Evolutionary conservation across 805 yeast genomes (phyloP), one percentile per base, ranked within the genome.

Genomic region (Candida oleophila): DNA sequence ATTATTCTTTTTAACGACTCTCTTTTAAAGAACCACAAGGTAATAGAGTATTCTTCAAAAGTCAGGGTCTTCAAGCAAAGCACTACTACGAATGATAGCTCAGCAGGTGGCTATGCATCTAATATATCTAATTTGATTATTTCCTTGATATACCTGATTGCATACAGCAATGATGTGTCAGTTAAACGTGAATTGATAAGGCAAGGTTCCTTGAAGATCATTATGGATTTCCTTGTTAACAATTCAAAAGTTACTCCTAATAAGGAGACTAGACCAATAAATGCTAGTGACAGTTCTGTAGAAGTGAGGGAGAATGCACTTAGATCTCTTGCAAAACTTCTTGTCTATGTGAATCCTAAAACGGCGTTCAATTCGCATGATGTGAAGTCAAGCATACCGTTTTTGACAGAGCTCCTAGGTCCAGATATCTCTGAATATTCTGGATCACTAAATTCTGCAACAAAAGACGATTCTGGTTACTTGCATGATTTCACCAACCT

Each of bases 401-500:
- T 78, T 49, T 59, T 81, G 38, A 69, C 77, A 25, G 79, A 77
- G 43, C 56, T 76, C 7, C 48, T 78, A 20, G 75, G 76, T 1
- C 74, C 63, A 1, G 61, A 61, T 41, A 52, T 60, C 4, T 43
- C 62, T 11, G 46, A 55, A 15, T 61, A 63, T 43, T 18, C 49
- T 2, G 59, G 60, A 1, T 9, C 42, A 1, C 18, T 48, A 2
- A 34, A 32, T 8, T 7, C n/a, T 22, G 22, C 12, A 18, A 22
- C n/a, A 2, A 41, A 41, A 4, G 12, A 25, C 3, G 47, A 38
- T 4, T 59, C 58, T 3, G 32, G 44, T 8, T 64, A 62, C 38
- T 45, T 62, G 3, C 41, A 65, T 42, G 73, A 71, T 0, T 49
- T 69, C 16, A 62, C 72, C 1, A 51, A 52, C 3, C 52, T 74